Evolutionary conservation across 1,284 basidiomycete genomes (phyloP).

Genomic region (Pseudozyma tsukubaensis): DNA sequence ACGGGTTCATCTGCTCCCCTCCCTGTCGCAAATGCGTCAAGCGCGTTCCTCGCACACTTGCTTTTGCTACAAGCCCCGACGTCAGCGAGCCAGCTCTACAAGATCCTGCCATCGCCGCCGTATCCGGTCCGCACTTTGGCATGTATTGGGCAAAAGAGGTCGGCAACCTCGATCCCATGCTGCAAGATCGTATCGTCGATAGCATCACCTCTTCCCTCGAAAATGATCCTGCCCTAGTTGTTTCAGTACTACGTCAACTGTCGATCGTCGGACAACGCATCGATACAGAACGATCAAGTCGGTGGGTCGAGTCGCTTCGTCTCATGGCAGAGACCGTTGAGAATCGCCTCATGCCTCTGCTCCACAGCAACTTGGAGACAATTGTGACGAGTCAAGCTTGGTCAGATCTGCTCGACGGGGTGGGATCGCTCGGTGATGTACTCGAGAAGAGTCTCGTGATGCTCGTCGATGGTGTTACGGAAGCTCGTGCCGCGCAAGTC

Average conservation of each 20-base stretch:
- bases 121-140: constrained; percentile 57
- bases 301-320: constrained; percentile 59
- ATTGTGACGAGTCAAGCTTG: constrained; percentile 54
- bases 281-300: constrained; percentile 50
- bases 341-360: constrained; percentile 39
- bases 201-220: constrained; percentile 31
- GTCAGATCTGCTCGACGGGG: constrained; percentile 52
- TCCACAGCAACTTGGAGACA: constrained; percentile 44
- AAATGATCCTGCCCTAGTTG: constrained; percentile 22
- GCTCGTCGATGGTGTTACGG: constrained; percentile 60
- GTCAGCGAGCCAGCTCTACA: constrained; percentile 51
- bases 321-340: constrained; percentile 60
- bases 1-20: constrained; percentile 58
- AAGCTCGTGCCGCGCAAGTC: constrained; percentile 43
- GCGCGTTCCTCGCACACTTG: constrained; percentile 57
- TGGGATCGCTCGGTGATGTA: constrained; percentile 55
- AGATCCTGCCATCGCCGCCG: constrained; percentile 37
- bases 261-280: constrained; percentile 50
- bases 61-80: constrained; percentile 54
- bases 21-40: constrained; percentile 62
- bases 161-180: constrained; percentile 52
- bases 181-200: constrained; percentile 51
- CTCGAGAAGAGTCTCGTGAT: constrained; percentile 57
- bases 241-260: constrained; percentile 52
- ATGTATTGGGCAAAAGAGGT: constrained; percentile 62